Evolutionary conservation across 306 rosid species (phyloP).

Genomic region (Canavalia gladiata): DNA sequence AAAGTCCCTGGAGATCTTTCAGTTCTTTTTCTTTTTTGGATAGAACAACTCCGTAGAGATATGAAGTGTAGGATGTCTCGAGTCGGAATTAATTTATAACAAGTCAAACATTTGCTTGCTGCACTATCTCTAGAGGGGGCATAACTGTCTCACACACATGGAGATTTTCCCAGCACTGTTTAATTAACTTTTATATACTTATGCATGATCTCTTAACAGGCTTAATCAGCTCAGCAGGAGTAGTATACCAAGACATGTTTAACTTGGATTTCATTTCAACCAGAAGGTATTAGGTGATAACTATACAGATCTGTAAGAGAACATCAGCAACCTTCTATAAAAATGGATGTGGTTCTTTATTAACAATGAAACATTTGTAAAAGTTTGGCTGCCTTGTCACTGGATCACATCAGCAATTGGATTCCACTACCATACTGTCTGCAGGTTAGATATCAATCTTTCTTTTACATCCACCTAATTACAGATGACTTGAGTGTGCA

Average conservation of each 20-base stretch:
- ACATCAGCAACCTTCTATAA: not conserved
- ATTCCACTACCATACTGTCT: conserved; percentile 3
- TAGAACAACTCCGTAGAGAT: not conserved
- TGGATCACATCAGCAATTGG: conserved; percentile 13
- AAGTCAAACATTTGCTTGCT: not conserved
- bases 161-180: not conserved
- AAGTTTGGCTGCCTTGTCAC: not conserved
- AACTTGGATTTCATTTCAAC: not conserved
- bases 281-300: not conserved
- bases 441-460: not conserved
- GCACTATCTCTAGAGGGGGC: conserved; percentile 13
- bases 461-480: not conserved
- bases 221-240: not conserved
- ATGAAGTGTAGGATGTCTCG: not conserved
- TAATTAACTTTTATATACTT: not conserved
- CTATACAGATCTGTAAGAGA: conserved; percentile 3
- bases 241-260: not conserved
- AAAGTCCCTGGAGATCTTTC: not conserved
- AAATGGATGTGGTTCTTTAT: not conserved
- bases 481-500: not conserved
- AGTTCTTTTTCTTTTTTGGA: not conserved
- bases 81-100: conserved; percentile 17
- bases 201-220: not conserved
- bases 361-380: not conserved
- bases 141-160: not conserved